Base-by-base conservation (phyloP, 116 monocot species). In the Phalaenopsis hybrid region DNA sequence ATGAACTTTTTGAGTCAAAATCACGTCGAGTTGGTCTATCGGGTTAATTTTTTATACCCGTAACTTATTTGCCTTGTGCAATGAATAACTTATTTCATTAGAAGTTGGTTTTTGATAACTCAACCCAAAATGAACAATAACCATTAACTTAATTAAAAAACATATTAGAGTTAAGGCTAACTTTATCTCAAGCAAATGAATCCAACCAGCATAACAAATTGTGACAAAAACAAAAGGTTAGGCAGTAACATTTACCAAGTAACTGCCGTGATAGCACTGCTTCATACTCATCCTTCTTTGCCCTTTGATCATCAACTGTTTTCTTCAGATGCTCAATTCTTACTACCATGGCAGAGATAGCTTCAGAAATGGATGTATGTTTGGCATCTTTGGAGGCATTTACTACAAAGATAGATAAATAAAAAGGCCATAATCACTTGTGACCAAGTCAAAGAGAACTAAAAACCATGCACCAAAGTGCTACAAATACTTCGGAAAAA, bases 301-400 rank as follows among this genome's bases (percentile, higher is more conserved):
- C 81, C 69, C 74, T 92, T 37, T 80, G 80, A 80, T 88, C 88
- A 46, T 88, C 61, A 65, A 92, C 46, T 7, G 81, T 83, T 65
- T 81, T 85, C 77, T 83, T 80, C 58, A 92, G 84, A 61, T 86
- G 86, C 70, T 87, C 87, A 69, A 49, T 83, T 83, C 83, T 84
- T 33, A 69, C 57, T 81, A 34, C 81, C 51, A 79, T 55, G 5
- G 79, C 74, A 50, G 87, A 85, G 78, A 96, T 81, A 8, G 89
- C 85, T 81, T 87, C 84, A 83, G 43, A 75, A 46, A 55, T 84
- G 61, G 86, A 75, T 58, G 55, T 55, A 28, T 48, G 58, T 34
- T 85, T 92, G 44, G 92, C 86, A 69, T 83, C 85, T 79, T 88
- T 91, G 78, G 89, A 67, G 17, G 86, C 76, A 80, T 89, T 94